Evolutionary conservation across 176 grass and related monocot species (phyloP).

Genomic region (barley (Hordeum vulgare)): DNA sequence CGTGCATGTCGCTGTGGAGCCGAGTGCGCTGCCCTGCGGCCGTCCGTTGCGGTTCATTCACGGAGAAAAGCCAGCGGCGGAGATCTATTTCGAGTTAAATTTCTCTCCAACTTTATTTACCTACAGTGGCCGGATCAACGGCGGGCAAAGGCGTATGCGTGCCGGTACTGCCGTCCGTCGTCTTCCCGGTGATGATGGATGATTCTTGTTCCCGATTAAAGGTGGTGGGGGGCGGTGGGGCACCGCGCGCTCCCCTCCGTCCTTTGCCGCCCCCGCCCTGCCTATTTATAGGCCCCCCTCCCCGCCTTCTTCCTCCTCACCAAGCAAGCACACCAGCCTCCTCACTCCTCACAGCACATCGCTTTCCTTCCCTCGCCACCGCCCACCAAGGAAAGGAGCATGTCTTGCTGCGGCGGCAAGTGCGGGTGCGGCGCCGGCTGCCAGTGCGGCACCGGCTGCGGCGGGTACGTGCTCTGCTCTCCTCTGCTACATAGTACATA

Average conservation of each 20-base stretch:
- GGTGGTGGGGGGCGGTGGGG: constrained; percentile 1
- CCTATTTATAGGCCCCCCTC: constrained; percentile 39
- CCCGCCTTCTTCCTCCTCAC: background rate
- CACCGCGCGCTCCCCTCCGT: constrained; percentile 24
- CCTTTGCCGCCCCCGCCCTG: constrained; percentile 13
- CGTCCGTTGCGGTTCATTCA: too few species aligned
- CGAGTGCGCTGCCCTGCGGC: too few species aligned
- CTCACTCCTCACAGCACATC: background rate
- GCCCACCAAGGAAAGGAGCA: background rate
- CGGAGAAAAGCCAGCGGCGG: too few species aligned
- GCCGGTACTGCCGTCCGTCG: too few species aligned
- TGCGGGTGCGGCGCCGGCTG: constrained; percentile 76
- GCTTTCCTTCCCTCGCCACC: background rate
- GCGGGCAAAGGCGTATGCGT: too few species aligned
- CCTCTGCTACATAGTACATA: too few species aligned
- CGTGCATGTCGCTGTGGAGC: too few species aligned
- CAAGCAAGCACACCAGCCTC: constrained; percentile 16
- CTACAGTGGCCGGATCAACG: too few species aligned
- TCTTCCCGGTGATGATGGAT: background rate
- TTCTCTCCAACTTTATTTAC: too few species aligned
- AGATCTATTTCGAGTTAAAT: too few species aligned
- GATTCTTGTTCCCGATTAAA: constrained; percentile 23
- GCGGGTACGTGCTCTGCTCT: constrained; percentile 28
- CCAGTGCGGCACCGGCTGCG: constrained; percentile 59
- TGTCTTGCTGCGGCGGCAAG: constrained; percentile 88